phyloP scores from a whole-genome alignment of 1,284 basidiomycete genomes.

The Moniliella sp. region DNA sequence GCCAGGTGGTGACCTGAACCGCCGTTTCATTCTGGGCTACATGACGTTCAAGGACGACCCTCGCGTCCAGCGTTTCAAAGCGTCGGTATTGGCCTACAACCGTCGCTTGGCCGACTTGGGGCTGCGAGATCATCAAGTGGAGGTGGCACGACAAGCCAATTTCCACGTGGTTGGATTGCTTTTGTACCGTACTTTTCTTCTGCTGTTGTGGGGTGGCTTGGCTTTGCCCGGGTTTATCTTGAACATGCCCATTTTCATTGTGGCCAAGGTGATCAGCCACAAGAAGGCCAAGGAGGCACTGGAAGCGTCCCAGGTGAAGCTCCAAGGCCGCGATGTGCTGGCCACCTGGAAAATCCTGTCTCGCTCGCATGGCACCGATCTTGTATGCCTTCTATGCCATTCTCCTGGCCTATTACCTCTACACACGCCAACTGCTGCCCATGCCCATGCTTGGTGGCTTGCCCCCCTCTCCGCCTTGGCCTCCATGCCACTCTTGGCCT shows the following conservation, averaged over 20 bases:
- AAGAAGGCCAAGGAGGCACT: conserved; percentile 91
- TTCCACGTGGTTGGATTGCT: conserved; percentile 75
- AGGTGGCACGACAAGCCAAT: conserved; percentile 43
- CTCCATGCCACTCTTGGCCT: conserved; percentile 67
- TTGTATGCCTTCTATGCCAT: conserved; percentile 43
- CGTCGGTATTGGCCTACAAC: conserved; percentile 79
- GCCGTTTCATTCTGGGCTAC: conserved; percentile 82
- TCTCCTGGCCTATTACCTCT: conserved; percentile 54
- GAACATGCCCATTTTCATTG: conserved; percentile 81
- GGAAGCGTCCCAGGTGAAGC: conserved; percentile 82
- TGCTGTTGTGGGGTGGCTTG: conserved; percentile 63
- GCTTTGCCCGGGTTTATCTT: conserved; percentile 78
- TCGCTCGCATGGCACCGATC: conserved; percentile 69
- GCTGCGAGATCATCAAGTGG: conserved; percentile 89
- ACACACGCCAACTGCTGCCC: conserved; percentile 36
- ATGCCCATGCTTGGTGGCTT: conserved; percentile 48
- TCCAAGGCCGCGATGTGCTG: conserved; percentile 78
- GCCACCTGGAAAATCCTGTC: conserved; percentile 93
- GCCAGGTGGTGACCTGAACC: conserved; percentile 88
- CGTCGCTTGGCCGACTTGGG: conserved; percentile 72
- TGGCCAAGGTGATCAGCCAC: conserved; percentile 67
- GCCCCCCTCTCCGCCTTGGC: conserved; percentile 60
- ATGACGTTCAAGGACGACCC: conserved; percentile 78
- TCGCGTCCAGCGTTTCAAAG: conserved; percentile 57
- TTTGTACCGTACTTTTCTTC: conserved; percentile 58